Conservation (phyloP, 441 rosid species). For the Pelargonium citronellum region DNA sequence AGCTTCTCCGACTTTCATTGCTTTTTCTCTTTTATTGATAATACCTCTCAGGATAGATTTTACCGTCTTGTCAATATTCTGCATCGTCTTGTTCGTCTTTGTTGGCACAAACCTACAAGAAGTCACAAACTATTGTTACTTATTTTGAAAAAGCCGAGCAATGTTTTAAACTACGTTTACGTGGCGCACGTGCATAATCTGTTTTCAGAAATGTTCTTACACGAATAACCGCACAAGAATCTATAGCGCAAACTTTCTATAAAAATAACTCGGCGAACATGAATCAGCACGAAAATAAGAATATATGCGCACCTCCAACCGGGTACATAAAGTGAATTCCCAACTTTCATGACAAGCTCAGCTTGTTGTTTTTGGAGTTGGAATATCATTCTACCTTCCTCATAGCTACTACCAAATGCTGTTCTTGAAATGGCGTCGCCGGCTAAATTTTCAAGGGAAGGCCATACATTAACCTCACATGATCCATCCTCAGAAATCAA, state of each 20-base stretch:
- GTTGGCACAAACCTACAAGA: constrained; percentile 23
- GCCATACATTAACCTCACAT: neutral
- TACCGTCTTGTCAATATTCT: constrained; percentile 11
- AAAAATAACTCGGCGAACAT: no score
- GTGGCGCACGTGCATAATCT: no score
- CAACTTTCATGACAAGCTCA: neutral
- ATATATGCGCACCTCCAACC: constrained; percentile 7
- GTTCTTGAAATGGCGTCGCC: neutral
- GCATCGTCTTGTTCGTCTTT: constrained; percentile 19
- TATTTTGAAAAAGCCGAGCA: no score
- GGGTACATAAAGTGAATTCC: constrained; percentile 7
- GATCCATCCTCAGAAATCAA: neutral
- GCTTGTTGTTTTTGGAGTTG: neutral
- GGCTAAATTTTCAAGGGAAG: neutral
- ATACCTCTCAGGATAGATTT: constrained; percentile 14
- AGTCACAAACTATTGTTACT: neutral
- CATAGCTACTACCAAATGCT: neutral
- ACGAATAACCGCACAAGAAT: no score
- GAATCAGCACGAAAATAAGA: no score
- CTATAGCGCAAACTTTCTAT: no score
- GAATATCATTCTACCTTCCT: neutral
- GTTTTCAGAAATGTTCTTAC: no score
- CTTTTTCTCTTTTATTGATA: constrained; percentile 21
- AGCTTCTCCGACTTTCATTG: constrained; percentile 13
- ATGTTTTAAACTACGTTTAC: no score